Percentiles rank a stretch among this genome's conserved stretches.
Evolutionary conservation across 2,329 filamentous ascomycete genomes (phyloP).

Genomic region (Sporothrix schenckii): DNA sequence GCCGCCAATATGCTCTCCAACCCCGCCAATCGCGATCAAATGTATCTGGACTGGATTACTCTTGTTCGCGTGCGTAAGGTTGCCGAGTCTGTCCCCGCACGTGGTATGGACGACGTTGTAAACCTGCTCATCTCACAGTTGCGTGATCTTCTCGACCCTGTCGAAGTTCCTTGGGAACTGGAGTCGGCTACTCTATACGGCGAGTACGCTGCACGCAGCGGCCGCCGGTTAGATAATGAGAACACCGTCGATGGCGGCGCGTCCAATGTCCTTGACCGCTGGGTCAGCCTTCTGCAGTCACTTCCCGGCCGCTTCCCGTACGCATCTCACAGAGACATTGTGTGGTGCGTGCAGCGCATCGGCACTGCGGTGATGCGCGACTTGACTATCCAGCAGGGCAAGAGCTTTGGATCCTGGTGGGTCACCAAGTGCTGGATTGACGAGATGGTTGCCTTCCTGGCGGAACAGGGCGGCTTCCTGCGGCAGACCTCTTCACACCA

Average conservation of each 20-base stretch:
- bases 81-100: slow-evolving; percentile 64
- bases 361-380: slow-evolving; percentile 79
- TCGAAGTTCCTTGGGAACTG: slow-evolving; percentile 66
- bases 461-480: slow-evolving; percentile 88
- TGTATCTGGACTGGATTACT: slow-evolving; percentile 89
- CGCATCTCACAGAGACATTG: slow-evolving; percentile 70
- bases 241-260: slow-evolving; percentile 48
- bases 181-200: slow-evolving; percentile 65
- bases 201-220: slow-evolving; percentile 56
- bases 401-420: slow-evolving; percentile 90
- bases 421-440: slow-evolving; percentile 95
- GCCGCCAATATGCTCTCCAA: slow-evolving; percentile 91
- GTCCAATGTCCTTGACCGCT: slow-evolving; percentile 74
- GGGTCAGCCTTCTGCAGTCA: slow-evolving; percentile 71
- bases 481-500: slow-evolving; percentile 53
- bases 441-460: slow-evolving; percentile 89
- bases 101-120: slow-evolving; percentile 68
- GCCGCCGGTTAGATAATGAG: slow-evolving; percentile 48
- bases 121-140: slow-evolving; percentile 67
- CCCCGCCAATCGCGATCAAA: slow-evolving; percentile 85
- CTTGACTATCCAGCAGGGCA: slow-evolving; percentile 74
- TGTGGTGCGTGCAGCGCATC: slow-evolving; percentile 75
- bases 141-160: slow-evolving; percentile 69
- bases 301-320: slow-evolving; percentile 74
- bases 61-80: slow-evolving; percentile 65